phyloP scores from a whole-genome alignment of 169 alveolate genomes.

The Plasmodium gallinaceum region DNA sequence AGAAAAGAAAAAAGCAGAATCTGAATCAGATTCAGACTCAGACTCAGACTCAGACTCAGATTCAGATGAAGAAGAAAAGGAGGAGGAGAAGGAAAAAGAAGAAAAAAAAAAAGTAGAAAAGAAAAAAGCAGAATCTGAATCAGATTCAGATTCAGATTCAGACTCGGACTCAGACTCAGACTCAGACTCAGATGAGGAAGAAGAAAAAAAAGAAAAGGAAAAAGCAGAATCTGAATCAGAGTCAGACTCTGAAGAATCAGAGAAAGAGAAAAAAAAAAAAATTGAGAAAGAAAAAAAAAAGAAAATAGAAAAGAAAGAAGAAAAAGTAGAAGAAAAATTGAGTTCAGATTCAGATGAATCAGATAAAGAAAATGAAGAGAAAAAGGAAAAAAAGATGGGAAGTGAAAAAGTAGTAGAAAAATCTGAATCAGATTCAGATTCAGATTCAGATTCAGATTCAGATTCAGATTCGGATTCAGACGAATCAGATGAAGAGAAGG shows the following conservation, averaged over 20 bases:
- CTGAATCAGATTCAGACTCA: constrained; percentile 19
- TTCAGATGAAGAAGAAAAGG: constrained; percentile 17
- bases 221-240: constrained; percentile 1
- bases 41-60: constrained; percentile 19
- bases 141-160: constrained; percentile 29
- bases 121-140: neutral
- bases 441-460: constrained; percentile 10
- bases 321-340: constrained; percentile 3
- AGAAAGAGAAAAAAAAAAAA: constrained; percentile 2
- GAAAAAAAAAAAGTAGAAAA: constrained; percentile 10
- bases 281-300: neutral
- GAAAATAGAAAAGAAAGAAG: neutral
- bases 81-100: constrained; percentile 2
- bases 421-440: constrained; percentile 24
- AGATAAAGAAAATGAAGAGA: constrained; percentile 1
- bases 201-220: constrained; percentile 10
- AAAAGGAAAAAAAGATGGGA: constrained; percentile 4
- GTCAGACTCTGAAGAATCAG: neutral
- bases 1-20: neutral
- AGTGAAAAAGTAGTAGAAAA: neutral
- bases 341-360: constrained; percentile 37
- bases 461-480: constrained; percentile 22
- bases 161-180: constrained; percentile 56
- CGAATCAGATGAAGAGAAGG: constrained; percentile 10
- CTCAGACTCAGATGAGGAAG: constrained; percentile 16